phyloP scores from a whole-genome alignment of 306 rosid species.

The Rosa multiflora region DNA sequence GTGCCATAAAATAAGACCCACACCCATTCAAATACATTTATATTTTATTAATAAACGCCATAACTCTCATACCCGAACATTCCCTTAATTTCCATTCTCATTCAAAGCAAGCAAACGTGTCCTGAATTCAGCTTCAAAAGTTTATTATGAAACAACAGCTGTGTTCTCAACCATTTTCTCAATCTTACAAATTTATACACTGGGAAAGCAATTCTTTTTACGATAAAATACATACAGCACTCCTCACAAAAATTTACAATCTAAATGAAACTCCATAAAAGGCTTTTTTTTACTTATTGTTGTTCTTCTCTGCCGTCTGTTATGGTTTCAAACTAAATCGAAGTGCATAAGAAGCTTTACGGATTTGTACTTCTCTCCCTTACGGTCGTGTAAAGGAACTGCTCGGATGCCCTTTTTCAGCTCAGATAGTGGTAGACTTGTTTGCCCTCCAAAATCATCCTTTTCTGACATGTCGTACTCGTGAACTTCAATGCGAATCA shows the following conservation, averaged over 20 bases:
- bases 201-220: neutral
- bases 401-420: slow-evolving; percentile 78
- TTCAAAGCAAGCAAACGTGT: no score
- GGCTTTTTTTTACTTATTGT: slow-evolving; percentile 7
- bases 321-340: slow-evolving; percentile 44
- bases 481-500: slow-evolving; percentile 90
- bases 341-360: slow-evolving; percentile 94
- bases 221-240: neutral
- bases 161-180: neutral
- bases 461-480: slow-evolving; percentile 97
- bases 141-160: neutral
- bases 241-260: slow-evolving; percentile 13
- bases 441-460: slow-evolving; percentile 97
- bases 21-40: no score
- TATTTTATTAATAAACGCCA: no score
- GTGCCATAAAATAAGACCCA: no score
- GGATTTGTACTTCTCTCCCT: slow-evolving; percentile 68
- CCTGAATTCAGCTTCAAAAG: neutral
- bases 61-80: no score
- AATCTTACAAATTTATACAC: slow-evolving; percentile 5
- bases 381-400: slow-evolving; percentile 47
- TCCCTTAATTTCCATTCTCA: no score
- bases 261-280: neutral
- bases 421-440: slow-evolving; percentile 77
- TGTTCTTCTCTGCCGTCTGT: neutral